Base-by-base conservation (phyloP, 257 asterid species). In the Ocimum tenuiflorum region DNA sequence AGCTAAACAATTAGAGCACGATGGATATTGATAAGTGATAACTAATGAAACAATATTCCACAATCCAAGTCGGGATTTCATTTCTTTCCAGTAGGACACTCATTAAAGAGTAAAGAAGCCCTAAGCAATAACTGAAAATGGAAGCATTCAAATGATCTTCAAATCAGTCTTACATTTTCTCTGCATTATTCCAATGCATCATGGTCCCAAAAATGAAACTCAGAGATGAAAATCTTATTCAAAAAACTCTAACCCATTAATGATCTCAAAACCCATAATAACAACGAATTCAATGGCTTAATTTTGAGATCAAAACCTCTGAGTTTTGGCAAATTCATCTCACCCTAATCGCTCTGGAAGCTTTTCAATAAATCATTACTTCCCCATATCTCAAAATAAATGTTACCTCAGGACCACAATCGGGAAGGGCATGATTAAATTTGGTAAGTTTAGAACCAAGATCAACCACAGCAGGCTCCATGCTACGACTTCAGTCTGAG, bases 401-500 rank as follows among this genome's bases (percentile, higher is more conserved):
- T 38, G 43, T 62, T 56, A 77, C 80, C 82, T 54, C 52, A 43
- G 82, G 80, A 51, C 48, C 57, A 67, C 31, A 7, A 14, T 74
- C 57, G 14, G 70, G 65, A 48, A 47, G 29, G 50, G 82, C 76
- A 15, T 70, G 66, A 58, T 63, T 64, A 60, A 24, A 77, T 41
- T 67, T 80, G 13, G 71, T 4, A 67, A 74, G 45, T 59, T 53
- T 60, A 57, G 85, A 66, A 68, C 82, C 77, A 60, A 65, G 72
- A 14, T 74, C 80, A 48, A 80, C 74, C 35, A 80, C 82, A 33
- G 69, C 72, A 4, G 85, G 75, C 50, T 76, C 85, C 82, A 73
- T 61, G 49, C 29, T 75, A 59, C 23, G 24, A 63, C 23, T 67
- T 47, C 48, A 42, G 55, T 51, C 18, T 8, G 7, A 54, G 38